These are phyloP conservation scores for Populus tremula DNA, from an alignment of 345 rosid species.

Conservation along the genomic window DNA sequence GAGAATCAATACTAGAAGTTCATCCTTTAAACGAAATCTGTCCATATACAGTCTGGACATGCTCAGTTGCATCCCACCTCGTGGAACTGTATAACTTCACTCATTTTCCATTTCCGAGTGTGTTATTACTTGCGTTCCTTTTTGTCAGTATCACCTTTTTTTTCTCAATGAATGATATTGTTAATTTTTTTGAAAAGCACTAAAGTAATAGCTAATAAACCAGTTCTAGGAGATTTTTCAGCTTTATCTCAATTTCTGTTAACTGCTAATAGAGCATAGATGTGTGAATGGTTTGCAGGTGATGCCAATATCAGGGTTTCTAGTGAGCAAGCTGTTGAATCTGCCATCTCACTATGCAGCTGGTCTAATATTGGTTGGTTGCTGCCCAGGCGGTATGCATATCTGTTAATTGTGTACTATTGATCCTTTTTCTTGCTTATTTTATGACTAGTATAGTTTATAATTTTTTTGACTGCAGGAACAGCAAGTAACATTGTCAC, in stretches of 20 bases:
- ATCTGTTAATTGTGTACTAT: neutral
- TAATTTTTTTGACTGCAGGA: slow-evolving; percentile 47
- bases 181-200: neutral
- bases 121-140: no score
- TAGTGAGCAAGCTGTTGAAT: slow-evolving; percentile 76
- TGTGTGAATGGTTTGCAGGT: slow-evolving; percentile 44
- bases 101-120: no score
- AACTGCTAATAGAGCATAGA: neutral
- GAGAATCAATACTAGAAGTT: neutral
- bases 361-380: slow-evolving; percentile 85
- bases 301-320: slow-evolving; percentile 80
- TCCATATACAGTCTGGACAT: neutral
- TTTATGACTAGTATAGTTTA: slow-evolving; percentile 9
- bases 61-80: neutral
- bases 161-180: no score
- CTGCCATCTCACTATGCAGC: slow-evolving; percentile 88
- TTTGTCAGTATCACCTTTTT: no score
- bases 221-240: neutral
- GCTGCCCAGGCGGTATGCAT: slow-evolving; percentile 88
- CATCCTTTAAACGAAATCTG: neutral
- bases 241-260: neutral
- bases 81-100: neutral
- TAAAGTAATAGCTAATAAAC: neutral
- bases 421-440: neutral
- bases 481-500: slow-evolving; percentile 94